Percentiles rank a stretch among this genome's conserved stretches.
phyloP scores from a whole-genome alignment of 1,139 yeast species.

The Pichia sp. region DNA sequence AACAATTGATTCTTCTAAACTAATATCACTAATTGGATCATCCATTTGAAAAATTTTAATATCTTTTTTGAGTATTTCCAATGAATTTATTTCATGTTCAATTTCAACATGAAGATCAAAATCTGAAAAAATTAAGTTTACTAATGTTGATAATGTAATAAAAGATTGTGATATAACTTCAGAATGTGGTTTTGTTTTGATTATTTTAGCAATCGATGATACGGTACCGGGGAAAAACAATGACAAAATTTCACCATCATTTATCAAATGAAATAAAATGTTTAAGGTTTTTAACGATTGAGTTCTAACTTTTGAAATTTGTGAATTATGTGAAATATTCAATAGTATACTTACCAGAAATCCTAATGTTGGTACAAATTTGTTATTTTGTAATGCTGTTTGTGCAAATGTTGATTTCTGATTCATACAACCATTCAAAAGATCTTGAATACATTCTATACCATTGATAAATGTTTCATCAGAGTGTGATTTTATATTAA shows the following conservation, averaged over 20 bases:
- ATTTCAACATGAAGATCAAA: slow-evolving; percentile 25
- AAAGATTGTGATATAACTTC: slow-evolving; percentile 34
- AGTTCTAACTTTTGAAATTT: slow-evolving; percentile 30
- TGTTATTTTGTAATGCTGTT: slow-evolving; percentile 33
- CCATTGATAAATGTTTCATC: slow-evolving; percentile 41
- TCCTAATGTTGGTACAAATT: slow-evolving; percentile 39
- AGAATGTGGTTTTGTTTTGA: slow-evolving; percentile 36
- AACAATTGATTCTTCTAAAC: slow-evolving; percentile 9
- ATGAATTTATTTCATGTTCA: slow-evolving; percentile 4
- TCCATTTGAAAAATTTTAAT: background rate
- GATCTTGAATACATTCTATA: slow-evolving; percentile 30
- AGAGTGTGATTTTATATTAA: slow-evolving; percentile 20
- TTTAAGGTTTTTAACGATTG: slow-evolving; percentile 33
- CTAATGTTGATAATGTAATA: slow-evolving; percentile 29
- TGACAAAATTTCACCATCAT: slow-evolving; percentile 48
- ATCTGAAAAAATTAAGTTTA: slow-evolving; percentile 39
- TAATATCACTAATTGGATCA: background rate
- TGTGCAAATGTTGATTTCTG: slow-evolving; percentile 25
- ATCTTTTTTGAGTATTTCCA: slow-evolving; percentile 17
- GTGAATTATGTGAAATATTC: slow-evolving; percentile 29
- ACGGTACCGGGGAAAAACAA: slow-evolving; percentile 52
- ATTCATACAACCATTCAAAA: slow-evolving; percentile 28
- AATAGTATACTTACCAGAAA: slow-evolving; percentile 42
- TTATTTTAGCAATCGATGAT: slow-evolving; percentile 41
- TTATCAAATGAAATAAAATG: slow-evolving; percentile 31